A percentile compares a stretch with the other conserved stretches of the same genome.
Conservation (phyloP, 2,329 filamentous ascomycete genomes). For the Hypocrella siamensis region DNA sequence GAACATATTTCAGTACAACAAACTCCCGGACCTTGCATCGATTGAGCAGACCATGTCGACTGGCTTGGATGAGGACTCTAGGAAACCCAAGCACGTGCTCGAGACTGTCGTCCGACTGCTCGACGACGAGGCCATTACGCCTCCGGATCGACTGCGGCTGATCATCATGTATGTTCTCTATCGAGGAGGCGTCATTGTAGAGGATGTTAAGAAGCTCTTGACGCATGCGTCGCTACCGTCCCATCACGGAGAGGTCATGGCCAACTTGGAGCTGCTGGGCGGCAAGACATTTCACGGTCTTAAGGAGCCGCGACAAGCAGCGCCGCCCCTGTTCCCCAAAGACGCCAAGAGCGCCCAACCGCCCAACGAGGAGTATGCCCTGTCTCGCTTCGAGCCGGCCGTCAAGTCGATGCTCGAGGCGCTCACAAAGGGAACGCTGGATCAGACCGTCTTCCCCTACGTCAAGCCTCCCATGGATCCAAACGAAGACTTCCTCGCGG, state of each 20-base stretch:
- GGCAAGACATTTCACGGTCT: constrained; percentile 52
- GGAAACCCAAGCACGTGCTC: constrained; percentile 77
- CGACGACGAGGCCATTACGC: constrained; percentile 62
- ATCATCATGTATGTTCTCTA: constrained; percentile 78
- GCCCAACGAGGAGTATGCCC: constrained; percentile 62
- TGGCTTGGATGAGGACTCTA: constrained; percentile 81
- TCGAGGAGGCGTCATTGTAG: constrained; percentile 66
- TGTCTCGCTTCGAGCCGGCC: constrained; percentile 76
- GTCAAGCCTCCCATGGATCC: constrained; percentile 53
- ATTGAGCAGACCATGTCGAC: constrained; percentile 86
- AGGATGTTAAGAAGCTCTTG: constrained; percentile 73
- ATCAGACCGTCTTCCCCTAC: constrained; percentile 53
- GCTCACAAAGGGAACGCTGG: constrained; percentile 49
- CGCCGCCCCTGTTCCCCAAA: constrained; percentile 54
- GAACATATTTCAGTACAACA: constrained; percentile 75
- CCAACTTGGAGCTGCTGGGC: constrained; percentile 70
- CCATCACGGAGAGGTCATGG: constrained; percentile 55
- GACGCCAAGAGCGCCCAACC: constrained; percentile 39
- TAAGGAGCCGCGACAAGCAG: constrained; percentile 58
- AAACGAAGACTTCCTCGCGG: constrained; percentile 39
- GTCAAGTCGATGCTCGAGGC: constrained; percentile 74
- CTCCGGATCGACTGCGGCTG: constrained; percentile 65
- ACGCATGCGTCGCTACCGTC: constrained; percentile 67
- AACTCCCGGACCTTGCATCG: constrained; percentile 72
- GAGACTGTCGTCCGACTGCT: constrained; percentile 77